Evolutionary conservation across 129 eudicot species (phyloP).

Genomic region (Gnaphalium uliginosum): DNA sequence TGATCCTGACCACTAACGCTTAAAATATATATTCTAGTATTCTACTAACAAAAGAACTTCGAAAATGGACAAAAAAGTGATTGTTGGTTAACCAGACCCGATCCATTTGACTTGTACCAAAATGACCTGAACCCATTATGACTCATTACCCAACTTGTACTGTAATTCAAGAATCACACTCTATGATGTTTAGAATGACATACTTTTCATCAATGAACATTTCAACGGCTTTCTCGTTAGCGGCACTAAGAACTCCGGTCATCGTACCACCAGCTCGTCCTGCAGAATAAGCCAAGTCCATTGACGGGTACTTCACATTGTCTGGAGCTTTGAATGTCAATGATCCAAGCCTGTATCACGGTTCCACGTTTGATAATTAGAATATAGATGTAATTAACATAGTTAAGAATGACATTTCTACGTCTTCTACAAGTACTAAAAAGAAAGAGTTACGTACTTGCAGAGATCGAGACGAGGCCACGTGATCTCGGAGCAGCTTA

Average conservation of each 20-base stretch:
- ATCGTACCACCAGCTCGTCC: slow-evolving; percentile 98
- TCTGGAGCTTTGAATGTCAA: slow-evolving; percentile 89
- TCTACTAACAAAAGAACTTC: no score
- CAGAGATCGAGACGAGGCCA: slow-evolving; percentile 99
- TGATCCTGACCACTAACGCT: background rate
- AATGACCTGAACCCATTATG: background rate
- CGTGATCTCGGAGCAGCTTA: slow-evolving; percentile 90
- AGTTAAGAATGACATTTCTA: background rate
- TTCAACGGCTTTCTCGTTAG: slow-evolving; percentile 96
- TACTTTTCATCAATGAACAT: slow-evolving; percentile 90
- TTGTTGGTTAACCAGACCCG: background rate
- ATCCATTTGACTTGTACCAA: background rate
- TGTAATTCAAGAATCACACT: background rate
- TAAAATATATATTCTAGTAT: no score
- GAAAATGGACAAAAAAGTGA: background rate
- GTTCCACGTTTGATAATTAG: background rate
- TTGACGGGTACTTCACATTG: slow-evolving; percentile 92
- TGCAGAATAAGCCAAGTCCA: slow-evolving; percentile 90
- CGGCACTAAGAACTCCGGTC: slow-evolving; percentile 99
- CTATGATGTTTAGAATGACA: slow-evolving; percentile 16
- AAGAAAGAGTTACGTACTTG: slow-evolving; percentile 59
- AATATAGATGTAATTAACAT: background rate
- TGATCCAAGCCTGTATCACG: slow-evolving; percentile 70
- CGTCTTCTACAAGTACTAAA: background rate
- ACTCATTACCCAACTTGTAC: background rate